These are phyloP conservation scores for Hippophae rhamnoides DNA, from an alignment of 306 rosid genomes.

Conservation along the genomic window DNA sequence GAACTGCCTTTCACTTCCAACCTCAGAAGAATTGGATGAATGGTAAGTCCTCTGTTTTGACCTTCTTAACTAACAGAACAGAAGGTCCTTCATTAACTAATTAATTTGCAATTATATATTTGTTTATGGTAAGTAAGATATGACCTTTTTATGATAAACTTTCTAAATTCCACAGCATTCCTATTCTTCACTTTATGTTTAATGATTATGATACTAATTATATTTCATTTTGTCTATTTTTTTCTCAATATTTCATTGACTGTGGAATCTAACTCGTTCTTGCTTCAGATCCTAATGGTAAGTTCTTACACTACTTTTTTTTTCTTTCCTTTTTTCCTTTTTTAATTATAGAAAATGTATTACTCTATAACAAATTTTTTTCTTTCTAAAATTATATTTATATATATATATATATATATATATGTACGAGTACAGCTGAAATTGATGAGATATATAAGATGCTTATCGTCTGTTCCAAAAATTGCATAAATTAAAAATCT, in stretches of 20 bases:
- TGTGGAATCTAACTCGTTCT: slow-evolving; percentile 14
- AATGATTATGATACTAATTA: slow-evolving; percentile 12
- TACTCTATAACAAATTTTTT: too few relatives aligned
- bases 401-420: too few relatives aligned
- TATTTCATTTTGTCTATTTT: background rate
- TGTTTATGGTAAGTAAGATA: slow-evolving; percentile 20
- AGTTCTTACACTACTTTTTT: slow-evolving; percentile 7
- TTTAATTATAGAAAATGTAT: too few relatives aligned
- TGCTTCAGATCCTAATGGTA: slow-evolving; percentile 87
- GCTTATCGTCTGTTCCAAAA: too few relatives aligned
- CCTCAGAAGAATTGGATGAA: slow-evolving; percentile 74
- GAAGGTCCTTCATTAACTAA: background rate
- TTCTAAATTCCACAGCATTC: background rate
- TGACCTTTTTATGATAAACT: slow-evolving; percentile 1
- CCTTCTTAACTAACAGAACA: too few relatives aligned
- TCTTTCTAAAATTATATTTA: too few relatives aligned
- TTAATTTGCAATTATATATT: background rate
- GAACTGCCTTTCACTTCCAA: slow-evolving; percentile 77
- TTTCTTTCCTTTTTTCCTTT: background rate
- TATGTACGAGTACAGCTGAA: too few relatives aligned
- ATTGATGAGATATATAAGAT: too few relatives aligned
- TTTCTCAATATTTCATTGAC: slow-evolving; percentile 8
- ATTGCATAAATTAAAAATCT: too few relatives aligned
- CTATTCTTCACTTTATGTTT: background rate
- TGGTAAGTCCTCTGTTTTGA: slow-evolving; percentile 36